These are phyloP conservation scores for Aleurites moluccanus DNA, from an alignment of 441 rosid genomes.

Conservation along the genomic window DNA sequence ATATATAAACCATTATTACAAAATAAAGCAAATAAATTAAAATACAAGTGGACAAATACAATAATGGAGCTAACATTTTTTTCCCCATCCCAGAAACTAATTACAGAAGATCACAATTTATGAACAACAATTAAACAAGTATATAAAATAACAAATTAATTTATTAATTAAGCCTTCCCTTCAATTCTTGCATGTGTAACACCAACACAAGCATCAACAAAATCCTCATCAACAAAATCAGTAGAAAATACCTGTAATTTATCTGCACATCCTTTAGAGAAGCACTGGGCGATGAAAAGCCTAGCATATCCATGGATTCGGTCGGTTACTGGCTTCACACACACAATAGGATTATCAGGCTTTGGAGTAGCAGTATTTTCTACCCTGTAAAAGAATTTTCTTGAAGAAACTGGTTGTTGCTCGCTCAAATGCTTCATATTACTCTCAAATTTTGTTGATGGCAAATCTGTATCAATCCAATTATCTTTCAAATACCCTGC, in stretches of 20 bases:
- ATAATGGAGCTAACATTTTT: not conserved
- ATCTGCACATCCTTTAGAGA: conserved; percentile 52
- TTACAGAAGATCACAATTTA: not conserved
- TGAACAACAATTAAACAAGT: not conserved
- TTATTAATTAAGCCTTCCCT: conserved; percentile 47
- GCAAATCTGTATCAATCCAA: conserved; percentile 93
- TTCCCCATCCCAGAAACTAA: too few relatives aligned
- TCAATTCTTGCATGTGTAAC: conserved; percentile 67
- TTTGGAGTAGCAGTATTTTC: conserved; percentile 87
- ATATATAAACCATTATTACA: not conserved
- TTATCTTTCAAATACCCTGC: conserved; percentile 72
- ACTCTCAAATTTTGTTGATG: conserved; percentile 79
- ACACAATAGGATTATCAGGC: conserved; percentile 75
- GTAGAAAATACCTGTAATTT: conserved; percentile 82
- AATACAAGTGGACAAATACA: not conserved
- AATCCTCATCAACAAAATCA: conserved; percentile 80
- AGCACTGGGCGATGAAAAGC: conserved; percentile 66
- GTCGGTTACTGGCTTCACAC: conserved; percentile 70
- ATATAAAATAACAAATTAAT: not conserved
- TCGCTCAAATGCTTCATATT: conserved; percentile 64
- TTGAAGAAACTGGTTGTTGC: conserved; percentile 47
- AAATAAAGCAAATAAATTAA: too few relatives aligned
- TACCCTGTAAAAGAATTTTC: conserved; percentile 82
- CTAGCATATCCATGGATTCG: conserved; percentile 81
- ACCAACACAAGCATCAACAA: conserved; percentile 87